A percentile compares a stretch with the other conserved stretches of the same genome.
Conservation (phyloP, 176 grass and related monocot species). For the Phoenix dactylifera region DNA sequence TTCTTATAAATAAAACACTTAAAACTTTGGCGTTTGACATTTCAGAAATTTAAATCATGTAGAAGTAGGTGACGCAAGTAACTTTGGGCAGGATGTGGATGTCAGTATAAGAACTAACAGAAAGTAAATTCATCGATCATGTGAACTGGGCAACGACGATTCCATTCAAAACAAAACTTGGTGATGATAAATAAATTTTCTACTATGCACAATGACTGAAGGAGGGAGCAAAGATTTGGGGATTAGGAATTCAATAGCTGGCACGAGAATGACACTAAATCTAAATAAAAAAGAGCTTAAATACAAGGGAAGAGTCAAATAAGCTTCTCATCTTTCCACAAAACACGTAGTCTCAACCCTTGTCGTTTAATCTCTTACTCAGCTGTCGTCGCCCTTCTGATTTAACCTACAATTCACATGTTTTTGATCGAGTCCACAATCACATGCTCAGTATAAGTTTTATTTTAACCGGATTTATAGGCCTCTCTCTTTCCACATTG, state of each 20-base stretch:
- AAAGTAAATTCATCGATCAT: no score
- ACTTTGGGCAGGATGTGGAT: no score
- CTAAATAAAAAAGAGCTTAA: conserved; percentile 6
- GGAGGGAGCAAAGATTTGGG: not conserved
- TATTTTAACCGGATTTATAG: conserved; percentile 2
- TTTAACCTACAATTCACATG: conserved; percentile 6
- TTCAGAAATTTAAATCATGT: no score
- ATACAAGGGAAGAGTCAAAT: conserved; percentile 5
- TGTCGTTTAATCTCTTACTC: no score
- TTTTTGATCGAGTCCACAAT: conserved; percentile 26
- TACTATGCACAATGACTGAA: conserved; percentile 20
- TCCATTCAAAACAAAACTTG: not conserved
- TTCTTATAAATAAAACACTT: no score
- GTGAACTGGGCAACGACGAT: no score
- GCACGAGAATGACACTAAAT: conserved; percentile 23
- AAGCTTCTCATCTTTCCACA: no score
- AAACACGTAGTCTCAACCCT: no score
- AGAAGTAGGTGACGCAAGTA: no score
- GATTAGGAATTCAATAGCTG: conserved; percentile 14
- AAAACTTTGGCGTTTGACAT: no score
- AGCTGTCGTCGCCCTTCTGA: not conserved
- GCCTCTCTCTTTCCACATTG: conserved; percentile 1
- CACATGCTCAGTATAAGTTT: not conserved
- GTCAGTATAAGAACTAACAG: no score
- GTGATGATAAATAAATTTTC: conserved; percentile 2